A percentile compares a stretch with the other conserved stretches of the same genome.
phyloP scores from a whole-genome alignment of 306 rosid species.

The Coriaria nepalensis region DNA sequence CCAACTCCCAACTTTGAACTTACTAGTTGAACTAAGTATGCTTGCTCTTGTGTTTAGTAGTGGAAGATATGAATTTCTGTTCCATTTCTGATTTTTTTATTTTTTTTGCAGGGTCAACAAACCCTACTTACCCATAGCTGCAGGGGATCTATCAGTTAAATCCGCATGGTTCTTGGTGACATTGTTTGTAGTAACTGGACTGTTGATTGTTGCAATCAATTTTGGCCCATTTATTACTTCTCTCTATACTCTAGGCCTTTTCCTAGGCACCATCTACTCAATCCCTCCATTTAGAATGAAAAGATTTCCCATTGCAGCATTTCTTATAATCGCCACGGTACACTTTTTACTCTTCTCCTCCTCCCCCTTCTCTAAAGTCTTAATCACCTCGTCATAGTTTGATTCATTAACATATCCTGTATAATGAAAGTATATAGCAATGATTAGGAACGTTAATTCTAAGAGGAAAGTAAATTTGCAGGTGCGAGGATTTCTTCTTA shows the following conservation, averaged over 20 bases:
- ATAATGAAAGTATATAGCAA: too few relatives aligned
- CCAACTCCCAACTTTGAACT: too few relatives aligned
- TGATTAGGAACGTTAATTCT: slow-evolving; percentile 1
- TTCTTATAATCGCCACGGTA: slow-evolving; percentile 95
- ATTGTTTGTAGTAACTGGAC: slow-evolving; percentile 73
- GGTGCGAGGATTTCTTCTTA: slow-evolving; percentile 95
- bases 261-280: slow-evolving; percentile 89
- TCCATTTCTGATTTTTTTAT: slow-evolving; percentile 7
- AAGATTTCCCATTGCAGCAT: slow-evolving; percentile 87
- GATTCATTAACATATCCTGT: too few relatives aligned
- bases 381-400: not conserved
- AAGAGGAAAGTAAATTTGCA: slow-evolving; percentile 25
- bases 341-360: slow-evolving; percentile 10
- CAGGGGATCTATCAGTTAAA: slow-evolving; percentile 93
- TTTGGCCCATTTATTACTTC: slow-evolving; percentile 79
- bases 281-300: slow-evolving; percentile 95
- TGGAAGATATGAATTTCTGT: not conserved
- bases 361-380: not conserved
- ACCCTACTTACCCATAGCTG: slow-evolving; percentile 92
- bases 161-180: slow-evolving; percentile 86
- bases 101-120: slow-evolving; percentile 83
- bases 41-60: too few relatives aligned
- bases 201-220: slow-evolving; percentile 61
- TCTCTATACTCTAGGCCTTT: slow-evolving; percentile 72
- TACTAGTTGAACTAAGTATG: too few relatives aligned